Evolutionary conservation across 352 stramenopile genomes (phyloP).

Genomic region (Pythium guiyangense): DNA sequence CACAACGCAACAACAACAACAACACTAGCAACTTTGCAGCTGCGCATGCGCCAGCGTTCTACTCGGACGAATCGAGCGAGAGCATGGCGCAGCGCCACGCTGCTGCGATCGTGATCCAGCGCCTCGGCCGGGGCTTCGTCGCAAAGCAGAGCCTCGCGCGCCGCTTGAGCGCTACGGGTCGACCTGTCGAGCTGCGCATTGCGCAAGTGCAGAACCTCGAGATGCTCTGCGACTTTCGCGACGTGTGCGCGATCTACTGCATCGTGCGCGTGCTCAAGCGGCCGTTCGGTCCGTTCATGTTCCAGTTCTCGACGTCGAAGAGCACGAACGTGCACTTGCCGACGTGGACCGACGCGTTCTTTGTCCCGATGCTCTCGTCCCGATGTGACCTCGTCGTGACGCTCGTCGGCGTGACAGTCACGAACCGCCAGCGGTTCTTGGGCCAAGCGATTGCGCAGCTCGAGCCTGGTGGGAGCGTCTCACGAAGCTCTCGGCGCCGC

Average conservation of each 20-base stretch:
- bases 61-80: constrained; percentile 22
- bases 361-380: constrained; percentile 76
- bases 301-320: constrained; percentile 67
- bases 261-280: constrained; percentile 84
- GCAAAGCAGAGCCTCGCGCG: constrained; percentile 25
- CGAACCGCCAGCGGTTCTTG: constrained; percentile 51
- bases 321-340: constrained; percentile 53
- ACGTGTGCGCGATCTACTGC: constrained; percentile 62
- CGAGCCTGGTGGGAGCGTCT: constrained; percentile 56
- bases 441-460: constrained; percentile 58
- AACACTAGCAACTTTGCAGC: neutral
- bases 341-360: constrained; percentile 62
- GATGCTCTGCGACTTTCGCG: constrained; percentile 76
- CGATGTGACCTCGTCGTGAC: constrained; percentile 80
- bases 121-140: constrained; percentile 34
- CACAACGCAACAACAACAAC: neutral
- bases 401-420: constrained; percentile 59
- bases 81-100: constrained; percentile 27
- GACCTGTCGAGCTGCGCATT: constrained; percentile 59
- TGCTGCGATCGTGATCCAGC: constrained; percentile 32
- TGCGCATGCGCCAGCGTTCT: constrained; percentile 11
- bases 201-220: constrained; percentile 39
- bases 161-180: constrained; percentile 47
- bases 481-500: constrained; percentile 27
- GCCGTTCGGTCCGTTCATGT: constrained; percentile 85